Evolutionary conservation across 2,329 filamentous ascomycete genomes (phyloP).

Genomic region (Coniochaeta sp.): DNA sequence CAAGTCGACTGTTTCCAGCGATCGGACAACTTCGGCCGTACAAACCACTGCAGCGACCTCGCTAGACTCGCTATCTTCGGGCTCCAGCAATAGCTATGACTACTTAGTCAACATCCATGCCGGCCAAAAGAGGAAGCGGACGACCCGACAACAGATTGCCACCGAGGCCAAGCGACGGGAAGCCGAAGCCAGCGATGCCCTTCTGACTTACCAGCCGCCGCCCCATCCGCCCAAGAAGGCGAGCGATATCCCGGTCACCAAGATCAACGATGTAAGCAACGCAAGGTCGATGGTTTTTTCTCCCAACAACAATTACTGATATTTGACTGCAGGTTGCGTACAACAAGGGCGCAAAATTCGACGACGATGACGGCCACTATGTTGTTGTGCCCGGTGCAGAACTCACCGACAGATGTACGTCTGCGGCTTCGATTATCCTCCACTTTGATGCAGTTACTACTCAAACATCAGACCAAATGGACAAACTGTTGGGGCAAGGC

Average conservation of each 20-base stretch:
- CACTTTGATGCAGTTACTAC: constrained; percentile 3
- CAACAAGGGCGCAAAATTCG: constrained; percentile 64
- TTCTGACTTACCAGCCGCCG: constrained; percentile 76
- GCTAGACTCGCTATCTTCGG: constrained; percentile 60
- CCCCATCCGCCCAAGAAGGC: constrained; percentile 87
- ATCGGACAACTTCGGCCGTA: constrained; percentile 72
- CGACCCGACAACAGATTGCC: constrained; percentile 70
- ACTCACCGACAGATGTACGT: constrained; percentile 84
- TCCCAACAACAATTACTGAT: constrained; percentile 14
- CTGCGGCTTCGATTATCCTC: not conserved
- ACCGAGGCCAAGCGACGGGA: constrained; percentile 78
- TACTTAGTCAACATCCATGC: constrained; percentile 58
- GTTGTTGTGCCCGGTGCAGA: constrained; percentile 83
- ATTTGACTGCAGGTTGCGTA: constrained; percentile 25
- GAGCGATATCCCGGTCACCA: constrained; percentile 62
- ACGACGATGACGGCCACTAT: constrained; percentile 96
- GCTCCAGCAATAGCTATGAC: constrained; percentile 41
- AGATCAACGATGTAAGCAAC: constrained; percentile 54
- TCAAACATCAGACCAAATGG: constrained; percentile 64
- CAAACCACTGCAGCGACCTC: constrained; percentile 89
- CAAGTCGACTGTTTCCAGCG: constrained; percentile 70
- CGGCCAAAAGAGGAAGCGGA: constrained; percentile 87
- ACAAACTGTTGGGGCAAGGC: constrained; percentile 86
- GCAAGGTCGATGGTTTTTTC: not conserved
- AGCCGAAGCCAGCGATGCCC: constrained; percentile 63